Conservation (phyloP, 495 filamentous ascomycete genomes). For the Aspergillus funiculosus region DNA sequence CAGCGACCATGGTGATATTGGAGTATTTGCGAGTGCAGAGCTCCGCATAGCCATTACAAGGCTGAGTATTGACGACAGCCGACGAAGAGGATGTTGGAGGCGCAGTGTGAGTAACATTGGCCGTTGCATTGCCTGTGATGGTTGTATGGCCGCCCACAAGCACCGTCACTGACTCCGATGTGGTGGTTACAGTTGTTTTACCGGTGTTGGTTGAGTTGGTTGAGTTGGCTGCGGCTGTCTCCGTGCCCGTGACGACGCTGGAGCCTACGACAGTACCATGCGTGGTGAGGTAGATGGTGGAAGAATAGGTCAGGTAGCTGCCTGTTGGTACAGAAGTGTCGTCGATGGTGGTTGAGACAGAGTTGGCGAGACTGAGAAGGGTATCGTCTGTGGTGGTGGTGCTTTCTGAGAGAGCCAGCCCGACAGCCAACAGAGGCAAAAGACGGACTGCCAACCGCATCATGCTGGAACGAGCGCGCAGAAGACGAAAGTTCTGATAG, state of each 20-base stretch:
- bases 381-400: constrained; percentile 7
- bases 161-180: constrained; percentile 35
- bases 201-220: constrained; percentile 30
- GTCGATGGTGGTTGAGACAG: constrained; percentile 17
- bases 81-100: constrained; percentile 36
- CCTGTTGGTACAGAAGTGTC: constrained; percentile 28
- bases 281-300: constrained; percentile 31
- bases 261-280: constrained; percentile 22
- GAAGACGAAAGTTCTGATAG: too few relatives aligned
- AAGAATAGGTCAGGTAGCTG: constrained; percentile 34
- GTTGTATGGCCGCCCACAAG: constrained; percentile 36
- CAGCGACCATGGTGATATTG: constrained; percentile 82
- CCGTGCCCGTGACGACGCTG: constrained; percentile 17
- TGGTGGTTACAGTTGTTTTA: constrained; percentile 21
- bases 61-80: constrained; percentile 60
- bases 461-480: not conserved
- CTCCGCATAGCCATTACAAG: constrained; percentile 85
- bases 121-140: constrained; percentile 39
- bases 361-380: constrained; percentile 22
- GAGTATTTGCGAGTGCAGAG: constrained; percentile 77
- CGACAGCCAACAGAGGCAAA: constrained; percentile 15
- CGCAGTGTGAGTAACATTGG: constrained; percentile 34
- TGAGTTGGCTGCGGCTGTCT: constrained; percentile 19
- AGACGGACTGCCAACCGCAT: constrained; percentile 16
- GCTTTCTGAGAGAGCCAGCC: constrained; percentile 4